Percentiles rank a stretch among this genome's conserved stretches.
phyloP scores from a whole-genome alignment of 306 rosid genomes.

The Adenanthera pavonina region DNA sequence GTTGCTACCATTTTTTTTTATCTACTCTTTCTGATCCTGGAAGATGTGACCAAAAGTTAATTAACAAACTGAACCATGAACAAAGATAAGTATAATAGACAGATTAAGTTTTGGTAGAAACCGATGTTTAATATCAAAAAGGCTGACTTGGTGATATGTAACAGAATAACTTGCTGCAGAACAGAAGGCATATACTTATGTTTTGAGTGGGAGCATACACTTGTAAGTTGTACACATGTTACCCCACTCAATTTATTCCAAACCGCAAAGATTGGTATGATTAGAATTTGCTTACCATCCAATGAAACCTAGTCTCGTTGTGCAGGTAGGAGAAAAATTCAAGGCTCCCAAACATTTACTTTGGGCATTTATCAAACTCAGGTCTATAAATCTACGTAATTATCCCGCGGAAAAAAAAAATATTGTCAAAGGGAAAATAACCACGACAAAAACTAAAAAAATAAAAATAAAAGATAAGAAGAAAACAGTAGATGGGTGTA shows the following conservation, averaged over 20 bases:
- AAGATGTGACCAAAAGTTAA: neutral
- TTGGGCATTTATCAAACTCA: neutral
- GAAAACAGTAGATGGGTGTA: neutral
- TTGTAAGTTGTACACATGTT: neutral
- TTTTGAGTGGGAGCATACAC: neutral
- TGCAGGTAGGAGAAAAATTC: conserved; percentile 2
- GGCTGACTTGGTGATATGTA: neutral
- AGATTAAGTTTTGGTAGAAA: neutral
- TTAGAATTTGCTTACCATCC: neutral
- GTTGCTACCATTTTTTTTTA: conserved; percentile 46
- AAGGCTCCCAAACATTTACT: neutral
- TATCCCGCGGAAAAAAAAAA: neutral
- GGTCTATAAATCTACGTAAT: neutral
- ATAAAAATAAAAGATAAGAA: neutral
- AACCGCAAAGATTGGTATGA: neutral
- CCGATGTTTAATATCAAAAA: neutral
- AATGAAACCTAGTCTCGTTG: neutral
- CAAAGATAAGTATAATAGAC: neutral
- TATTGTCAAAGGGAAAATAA: neutral
- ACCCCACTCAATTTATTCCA: neutral
- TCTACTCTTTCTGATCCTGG: conserved; percentile 38
- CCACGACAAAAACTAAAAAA: neutral
- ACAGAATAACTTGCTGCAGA: neutral
- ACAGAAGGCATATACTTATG: neutral
- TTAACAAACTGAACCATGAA: neutral